Conservation (phyloP, 257 asterid genomes). For the Plantago ovata region DNA sequence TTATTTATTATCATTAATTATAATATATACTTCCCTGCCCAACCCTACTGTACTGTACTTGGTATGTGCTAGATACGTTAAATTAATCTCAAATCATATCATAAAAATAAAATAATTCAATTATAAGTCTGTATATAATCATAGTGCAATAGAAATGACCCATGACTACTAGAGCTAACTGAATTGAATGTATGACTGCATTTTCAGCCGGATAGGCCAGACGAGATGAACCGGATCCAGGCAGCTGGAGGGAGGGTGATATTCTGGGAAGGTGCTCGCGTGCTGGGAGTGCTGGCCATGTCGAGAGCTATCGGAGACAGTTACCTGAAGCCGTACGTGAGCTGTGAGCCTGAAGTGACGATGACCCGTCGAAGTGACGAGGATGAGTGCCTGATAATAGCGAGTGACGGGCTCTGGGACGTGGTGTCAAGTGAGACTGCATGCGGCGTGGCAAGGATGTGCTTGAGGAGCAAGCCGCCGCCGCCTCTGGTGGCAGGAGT, state of each 20-base stretch:
- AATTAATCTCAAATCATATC: no score
- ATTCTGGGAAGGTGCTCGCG: slow-evolving; percentile 80
- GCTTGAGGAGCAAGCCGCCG: slow-evolving; percentile 36
- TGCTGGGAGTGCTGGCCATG: slow-evolving; percentile 80
- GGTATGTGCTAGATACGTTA: no score
- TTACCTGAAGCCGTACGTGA: slow-evolving; percentile 68
- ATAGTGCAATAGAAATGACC: no score
- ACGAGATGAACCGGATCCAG: slow-evolving; percentile 62
- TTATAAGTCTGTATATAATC: no score
- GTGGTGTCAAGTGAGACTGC: slow-evolving; percentile 73
- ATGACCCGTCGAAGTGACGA: slow-evolving; percentile 44
- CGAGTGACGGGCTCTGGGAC: slow-evolving; percentile 87
- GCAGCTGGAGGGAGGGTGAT: slow-evolving; percentile 78
- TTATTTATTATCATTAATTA: no score
- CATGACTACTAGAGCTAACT: no score
- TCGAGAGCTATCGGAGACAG: slow-evolving; percentile 80
- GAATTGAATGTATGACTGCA: no score
- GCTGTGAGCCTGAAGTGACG: slow-evolving; percentile 74
- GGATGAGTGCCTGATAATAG: slow-evolving; percentile 69
- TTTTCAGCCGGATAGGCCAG: slow-evolving; percentile 78
- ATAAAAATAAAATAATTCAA: no score
- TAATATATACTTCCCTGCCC: no score
- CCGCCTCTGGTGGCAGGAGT: slow-evolving; percentile 7
- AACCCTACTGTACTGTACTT: no score
- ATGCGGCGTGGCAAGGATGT: slow-evolving; percentile 55